These are phyloP conservation scores for Pseudogymnoascus sp. DNA, from an alignment of 2,329 filamentous ascomycete species.

Conservation along the genomic window DNA sequence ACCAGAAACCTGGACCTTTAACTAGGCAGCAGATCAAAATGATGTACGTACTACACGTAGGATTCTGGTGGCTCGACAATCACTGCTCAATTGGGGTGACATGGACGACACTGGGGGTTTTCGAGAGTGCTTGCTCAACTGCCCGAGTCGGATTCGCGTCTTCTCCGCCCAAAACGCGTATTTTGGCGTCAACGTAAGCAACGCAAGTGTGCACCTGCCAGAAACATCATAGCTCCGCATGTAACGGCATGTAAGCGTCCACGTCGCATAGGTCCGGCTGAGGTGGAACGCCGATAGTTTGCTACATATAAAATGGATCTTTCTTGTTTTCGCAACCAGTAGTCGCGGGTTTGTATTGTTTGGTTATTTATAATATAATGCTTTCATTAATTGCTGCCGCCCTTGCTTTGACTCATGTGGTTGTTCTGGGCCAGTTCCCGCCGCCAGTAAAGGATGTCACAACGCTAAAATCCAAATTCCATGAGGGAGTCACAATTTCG, in stretches of 20 bases:
- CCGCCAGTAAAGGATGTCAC: slow-evolving; percentile 12
- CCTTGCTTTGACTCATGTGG: background rate
- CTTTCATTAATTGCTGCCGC: background rate
- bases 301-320: background rate
- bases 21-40: background rate
- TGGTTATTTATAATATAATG: background rate
- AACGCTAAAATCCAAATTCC: slow-evolving; percentile 12
- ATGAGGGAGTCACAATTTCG: slow-evolving; percentile 14
- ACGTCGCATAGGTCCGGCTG: background rate
- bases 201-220: background rate
- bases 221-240: background rate
- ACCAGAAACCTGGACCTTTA: background rate
- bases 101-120: background rate
- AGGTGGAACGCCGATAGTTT: background rate
- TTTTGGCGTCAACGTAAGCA: background rate
- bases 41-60: background rate
- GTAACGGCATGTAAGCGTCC: background rate
- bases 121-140: background rate
- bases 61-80: background rate
- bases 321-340: background rate
- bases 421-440: slow-evolving; percentile 9
- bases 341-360: background rate
- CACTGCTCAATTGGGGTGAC: background rate
- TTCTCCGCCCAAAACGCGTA: background rate
- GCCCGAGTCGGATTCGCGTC: background rate